Conservation (phyloP, 352 stramenopile genomes). For the Aphanomyces astaci region DNA sequence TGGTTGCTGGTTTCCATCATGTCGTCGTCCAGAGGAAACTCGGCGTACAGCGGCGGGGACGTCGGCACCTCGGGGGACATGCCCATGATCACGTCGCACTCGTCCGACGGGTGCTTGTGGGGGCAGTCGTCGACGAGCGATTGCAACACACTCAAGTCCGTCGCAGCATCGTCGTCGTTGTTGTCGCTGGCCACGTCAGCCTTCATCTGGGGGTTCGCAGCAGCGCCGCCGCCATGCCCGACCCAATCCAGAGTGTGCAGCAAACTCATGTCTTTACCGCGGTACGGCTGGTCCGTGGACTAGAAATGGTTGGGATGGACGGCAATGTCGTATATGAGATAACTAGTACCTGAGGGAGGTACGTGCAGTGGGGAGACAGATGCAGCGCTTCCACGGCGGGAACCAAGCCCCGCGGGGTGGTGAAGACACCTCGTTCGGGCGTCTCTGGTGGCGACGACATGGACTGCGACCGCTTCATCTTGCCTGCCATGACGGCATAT, state of each 20-base stretch:
- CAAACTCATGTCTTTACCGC: constrained; percentile 1
- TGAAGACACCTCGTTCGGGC: not conserved
- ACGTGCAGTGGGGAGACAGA: not conserved
- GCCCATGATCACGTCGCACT: not conserved
- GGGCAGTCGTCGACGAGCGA: constrained; percentile 11
- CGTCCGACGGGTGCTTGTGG: too few relatives aligned
- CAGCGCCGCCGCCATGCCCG: too few relatives aligned
- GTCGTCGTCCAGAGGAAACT: constrained; percentile 11
- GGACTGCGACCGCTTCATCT: constrained; percentile 19
- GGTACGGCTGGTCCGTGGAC: not conserved
- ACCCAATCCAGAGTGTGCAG: constrained; percentile 13
- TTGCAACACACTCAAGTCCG: constrained; percentile 5
- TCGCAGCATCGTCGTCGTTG: not conserved
- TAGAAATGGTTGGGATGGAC: not conserved
- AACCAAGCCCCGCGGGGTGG: not conserved
- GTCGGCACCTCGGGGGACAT: not conserved
- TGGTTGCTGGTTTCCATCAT: constrained; percentile 8
- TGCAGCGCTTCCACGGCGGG: not conserved
- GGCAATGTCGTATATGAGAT: not conserved
- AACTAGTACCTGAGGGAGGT: not conserved
- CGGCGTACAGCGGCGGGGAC: not conserved
- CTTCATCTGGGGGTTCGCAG: not conserved
- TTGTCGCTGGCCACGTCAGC: not conserved
- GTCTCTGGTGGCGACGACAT: constrained; percentile 8
- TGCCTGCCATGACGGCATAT: not conserved